These are phyloP conservation scores for Cudoniella acicularis DNA, from an alignment of 495 filamentous ascomycete species.

Conservation along the genomic window DNA sequence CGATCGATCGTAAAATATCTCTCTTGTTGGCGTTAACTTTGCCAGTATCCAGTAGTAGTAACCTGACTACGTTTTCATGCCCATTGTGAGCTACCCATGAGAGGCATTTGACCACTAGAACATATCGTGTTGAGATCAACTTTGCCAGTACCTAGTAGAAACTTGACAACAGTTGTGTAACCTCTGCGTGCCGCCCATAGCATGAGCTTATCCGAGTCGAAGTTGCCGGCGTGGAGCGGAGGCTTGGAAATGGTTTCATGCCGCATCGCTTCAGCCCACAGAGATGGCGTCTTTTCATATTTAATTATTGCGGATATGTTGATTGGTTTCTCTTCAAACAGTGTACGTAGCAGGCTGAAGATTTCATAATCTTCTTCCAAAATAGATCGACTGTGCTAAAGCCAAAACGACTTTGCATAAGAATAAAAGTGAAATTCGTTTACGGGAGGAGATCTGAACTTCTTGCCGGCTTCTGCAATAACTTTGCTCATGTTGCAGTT, in stretches of 20 bases:
- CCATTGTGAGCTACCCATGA: constrained; percentile 13
- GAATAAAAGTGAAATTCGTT: constrained; percentile 11
- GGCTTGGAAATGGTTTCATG: background rate
- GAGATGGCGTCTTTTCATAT: constrained; percentile 24
- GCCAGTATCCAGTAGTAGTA: background rate
- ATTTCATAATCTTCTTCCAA: constrained; percentile 8
- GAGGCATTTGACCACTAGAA: background rate
- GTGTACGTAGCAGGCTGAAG: constrained; percentile 7
- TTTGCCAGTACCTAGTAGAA: background rate
- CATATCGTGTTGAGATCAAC: background rate
- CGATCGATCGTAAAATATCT: no score
- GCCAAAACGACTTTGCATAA: constrained; percentile 13
- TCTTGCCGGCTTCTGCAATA: constrained; percentile 19
- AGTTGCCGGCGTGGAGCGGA: background rate
- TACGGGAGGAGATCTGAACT: constrained; percentile 5
- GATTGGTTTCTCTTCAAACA: constrained; percentile 5
- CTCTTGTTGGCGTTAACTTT: background rate
- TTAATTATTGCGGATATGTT: constrained; percentile 16
- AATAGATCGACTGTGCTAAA: constrained; percentile 3
- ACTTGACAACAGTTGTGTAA: background rate
- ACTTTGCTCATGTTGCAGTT: constrained; percentile 29
- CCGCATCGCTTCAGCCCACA: constrained; percentile 18
- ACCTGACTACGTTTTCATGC: background rate
- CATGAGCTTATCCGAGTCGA: background rate
- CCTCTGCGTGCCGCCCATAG: background rate